Evolutionary conservation across 176 grass and related monocot species (phyloP).

Genomic region (Phragmites australis): DNA sequence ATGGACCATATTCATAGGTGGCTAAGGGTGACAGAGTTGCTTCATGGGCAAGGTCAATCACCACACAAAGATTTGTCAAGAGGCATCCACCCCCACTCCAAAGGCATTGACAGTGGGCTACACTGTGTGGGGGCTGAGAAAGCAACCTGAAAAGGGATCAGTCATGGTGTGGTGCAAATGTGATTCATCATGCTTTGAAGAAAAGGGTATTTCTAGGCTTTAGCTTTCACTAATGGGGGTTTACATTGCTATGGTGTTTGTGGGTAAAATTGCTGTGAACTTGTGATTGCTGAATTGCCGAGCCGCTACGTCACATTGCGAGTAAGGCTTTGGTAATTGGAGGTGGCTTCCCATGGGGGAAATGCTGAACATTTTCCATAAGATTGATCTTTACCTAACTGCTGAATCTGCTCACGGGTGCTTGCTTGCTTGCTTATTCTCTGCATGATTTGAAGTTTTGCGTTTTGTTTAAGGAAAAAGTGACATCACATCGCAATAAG

Average conservation of each 20-base stretch:
- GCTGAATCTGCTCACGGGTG: slow-evolving; percentile 33
- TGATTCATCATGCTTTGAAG: slow-evolving; percentile 42
- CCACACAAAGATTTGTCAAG: slow-evolving; percentile 32
- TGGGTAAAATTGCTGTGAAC: not conserved
- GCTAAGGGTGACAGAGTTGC: slow-evolving; percentile 36
- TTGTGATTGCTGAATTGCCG: slow-evolving; percentile 6
- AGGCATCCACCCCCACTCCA: slow-evolving; percentile 43
- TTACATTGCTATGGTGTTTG: slow-evolving; percentile 34
- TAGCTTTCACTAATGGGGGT: slow-evolving; percentile 43
- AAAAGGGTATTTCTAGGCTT: slow-evolving; percentile 31
- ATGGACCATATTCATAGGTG: not conserved
- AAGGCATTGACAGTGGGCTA: slow-evolving; percentile 52
- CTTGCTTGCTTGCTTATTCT: slow-evolving; percentile 30
- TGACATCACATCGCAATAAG: slow-evolving; percentile 45
- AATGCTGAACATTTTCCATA: slow-evolving; percentile 23
- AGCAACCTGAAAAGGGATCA: slow-evolving; percentile 45
- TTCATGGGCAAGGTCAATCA: slow-evolving; percentile 50
- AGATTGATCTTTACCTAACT: slow-evolving; percentile 49
- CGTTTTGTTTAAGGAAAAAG: slow-evolving; percentile 45
- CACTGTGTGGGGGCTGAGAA: slow-evolving; percentile 39
- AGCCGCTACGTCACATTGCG: slow-evolving; percentile 6
- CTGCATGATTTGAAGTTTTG: slow-evolving; percentile 43
- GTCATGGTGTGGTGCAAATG: slow-evolving; percentile 29
- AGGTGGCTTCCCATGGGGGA: slow-evolving; percentile 34
- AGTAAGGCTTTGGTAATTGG: not conserved